Evolutionary conservation across 345 rosid genomes (phyloP).

Genomic region (Angophora floribunda): DNA sequence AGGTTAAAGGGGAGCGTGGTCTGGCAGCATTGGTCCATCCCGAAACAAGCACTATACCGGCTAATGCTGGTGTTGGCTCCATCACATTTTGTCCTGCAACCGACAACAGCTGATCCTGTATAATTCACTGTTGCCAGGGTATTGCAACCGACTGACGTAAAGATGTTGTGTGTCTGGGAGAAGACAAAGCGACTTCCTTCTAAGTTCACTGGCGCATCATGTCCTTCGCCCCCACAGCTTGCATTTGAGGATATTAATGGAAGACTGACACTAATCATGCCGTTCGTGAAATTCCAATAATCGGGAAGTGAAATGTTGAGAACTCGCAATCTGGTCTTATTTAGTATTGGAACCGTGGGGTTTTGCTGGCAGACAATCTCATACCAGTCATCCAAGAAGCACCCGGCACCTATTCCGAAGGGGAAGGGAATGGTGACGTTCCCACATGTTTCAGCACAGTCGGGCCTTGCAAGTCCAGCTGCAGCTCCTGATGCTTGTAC

Average conservation of each 20-base stretch:
- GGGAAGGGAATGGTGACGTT: not conserved
- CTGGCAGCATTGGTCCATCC: not conserved
- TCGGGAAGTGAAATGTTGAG: not conserved
- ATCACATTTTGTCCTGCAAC: not conserved
- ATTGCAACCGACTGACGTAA: not conserved
- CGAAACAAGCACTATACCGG: not conserved
- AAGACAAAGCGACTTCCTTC: not conserved
- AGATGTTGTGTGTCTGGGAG: not conserved
- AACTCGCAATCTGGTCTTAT: not conserved
- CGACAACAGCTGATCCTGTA: not conserved
- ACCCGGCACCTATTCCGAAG: not conserved
- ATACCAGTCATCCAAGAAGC: not conserved
- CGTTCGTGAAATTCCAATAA: accelerated
- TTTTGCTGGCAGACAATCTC: not conserved
- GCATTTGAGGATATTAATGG: not conserved
- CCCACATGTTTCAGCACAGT: not conserved
- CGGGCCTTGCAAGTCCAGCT: accelerated
- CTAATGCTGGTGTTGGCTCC: not conserved
- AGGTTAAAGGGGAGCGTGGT: not conserved
- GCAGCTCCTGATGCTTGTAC: not conserved
- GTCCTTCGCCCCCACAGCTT: not conserved
- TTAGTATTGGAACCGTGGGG: not conserved
- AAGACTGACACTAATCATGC: not conserved
- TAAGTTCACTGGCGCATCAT: not conserved
- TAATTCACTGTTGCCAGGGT: not conserved